A percentile compares a stretch with the other conserved stretches of the same genome.
These are phyloP conservation scores for Seminavis robusta DNA, from an alignment of 108 stramenopile species.

Conservation along the genomic window DNA sequence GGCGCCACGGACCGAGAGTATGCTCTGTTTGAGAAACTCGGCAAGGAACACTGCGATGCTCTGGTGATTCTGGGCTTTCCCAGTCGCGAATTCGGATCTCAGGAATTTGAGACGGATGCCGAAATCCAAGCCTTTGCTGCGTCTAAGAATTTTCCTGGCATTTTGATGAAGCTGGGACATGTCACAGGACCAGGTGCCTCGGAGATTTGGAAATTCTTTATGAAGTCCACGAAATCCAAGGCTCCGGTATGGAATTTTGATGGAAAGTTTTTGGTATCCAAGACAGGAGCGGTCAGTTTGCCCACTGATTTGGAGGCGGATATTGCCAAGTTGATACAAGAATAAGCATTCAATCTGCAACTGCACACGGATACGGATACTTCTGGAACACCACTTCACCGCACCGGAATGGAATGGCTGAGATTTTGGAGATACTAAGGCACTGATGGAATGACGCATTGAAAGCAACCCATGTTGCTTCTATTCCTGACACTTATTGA, in stretches of 20 bases:
- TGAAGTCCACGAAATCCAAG: conserved; percentile 15
- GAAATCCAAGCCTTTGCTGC: conserved; percentile 25
- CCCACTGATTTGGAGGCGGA: conserved; percentile 3
- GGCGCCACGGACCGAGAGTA: conserved; percentile 42
- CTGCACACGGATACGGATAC: no score
- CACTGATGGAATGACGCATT: no score
- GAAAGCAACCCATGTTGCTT: no score
- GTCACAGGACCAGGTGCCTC: conserved; percentile 21
- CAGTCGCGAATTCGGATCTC: conserved; percentile 32
- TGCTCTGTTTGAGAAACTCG: conserved; percentile 35
- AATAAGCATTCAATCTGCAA: no score
- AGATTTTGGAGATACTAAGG: no score
- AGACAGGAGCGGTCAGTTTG: conserved; percentile 14
- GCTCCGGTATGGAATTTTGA: conserved; percentile 41
- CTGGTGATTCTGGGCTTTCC: conserved; percentile 36
- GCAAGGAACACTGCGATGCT: conserved; percentile 27
- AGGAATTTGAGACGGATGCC: conserved; percentile 31
- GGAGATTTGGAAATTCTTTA: conserved; percentile 35
- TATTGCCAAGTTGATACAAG: conserved; percentile 6
- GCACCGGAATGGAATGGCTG: no score
- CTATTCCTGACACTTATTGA: no score
- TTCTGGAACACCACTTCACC: no score
- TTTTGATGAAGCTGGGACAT: conserved; percentile 41
- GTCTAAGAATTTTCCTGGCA: conserved; percentile 31
- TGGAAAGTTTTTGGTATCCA: conserved; percentile 33